These are phyloP conservation scores for Stagonosporopsis vannaccii DNA, from an alignment of 2,329 filamentous ascomycete genomes.

Conservation along the genomic window DNA sequence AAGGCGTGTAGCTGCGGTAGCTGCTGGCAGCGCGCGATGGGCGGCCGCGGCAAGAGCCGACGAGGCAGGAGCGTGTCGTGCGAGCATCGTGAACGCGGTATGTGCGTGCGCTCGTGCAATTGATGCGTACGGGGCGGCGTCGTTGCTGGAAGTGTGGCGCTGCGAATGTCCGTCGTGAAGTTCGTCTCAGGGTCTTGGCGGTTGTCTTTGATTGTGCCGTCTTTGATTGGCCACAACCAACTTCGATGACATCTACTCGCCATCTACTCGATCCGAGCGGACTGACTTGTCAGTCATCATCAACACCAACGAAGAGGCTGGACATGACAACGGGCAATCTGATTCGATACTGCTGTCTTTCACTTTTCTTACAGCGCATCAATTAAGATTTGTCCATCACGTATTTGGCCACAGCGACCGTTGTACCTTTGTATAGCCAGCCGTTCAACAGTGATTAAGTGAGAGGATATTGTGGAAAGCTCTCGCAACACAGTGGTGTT, in stretches of 20 bases:
- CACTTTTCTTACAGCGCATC: not conserved
- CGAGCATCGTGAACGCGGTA: slow-evolving; percentile 49
- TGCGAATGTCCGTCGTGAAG: slow-evolving; percentile 28
- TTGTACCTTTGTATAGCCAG: not conserved
- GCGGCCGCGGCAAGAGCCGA: slow-evolving; percentile 51
- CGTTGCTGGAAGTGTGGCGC: slow-evolving; percentile 41
- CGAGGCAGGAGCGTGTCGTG: slow-evolving; percentile 50
- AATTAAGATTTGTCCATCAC: not conserved
- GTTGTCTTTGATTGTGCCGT: slow-evolving; percentile 7
- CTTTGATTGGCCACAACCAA: slow-evolving; percentile 11
- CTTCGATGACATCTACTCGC: slow-evolving; percentile 19
- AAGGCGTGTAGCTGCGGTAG: slow-evolving; percentile 48
- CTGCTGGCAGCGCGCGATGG: slow-evolving; percentile 52
- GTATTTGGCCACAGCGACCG: not conserved
- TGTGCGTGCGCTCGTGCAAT: slow-evolving; percentile 45
- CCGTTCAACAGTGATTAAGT: not conserved
- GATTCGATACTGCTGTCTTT: not conserved
- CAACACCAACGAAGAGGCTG: slow-evolving; percentile 1
- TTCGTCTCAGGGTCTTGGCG: slow-evolving; percentile 30
- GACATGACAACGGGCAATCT: not conserved
- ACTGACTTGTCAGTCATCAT: slow-evolving; percentile 10
- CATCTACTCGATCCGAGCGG: slow-evolving; percentile 13
- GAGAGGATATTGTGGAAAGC: not conserved
- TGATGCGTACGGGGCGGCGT: slow-evolving; percentile 45
- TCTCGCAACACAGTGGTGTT: too few species aligned